Conservation (phyloP, 768 basidiomycete species). For the Lactarius pseudohatsudake region DNA sequence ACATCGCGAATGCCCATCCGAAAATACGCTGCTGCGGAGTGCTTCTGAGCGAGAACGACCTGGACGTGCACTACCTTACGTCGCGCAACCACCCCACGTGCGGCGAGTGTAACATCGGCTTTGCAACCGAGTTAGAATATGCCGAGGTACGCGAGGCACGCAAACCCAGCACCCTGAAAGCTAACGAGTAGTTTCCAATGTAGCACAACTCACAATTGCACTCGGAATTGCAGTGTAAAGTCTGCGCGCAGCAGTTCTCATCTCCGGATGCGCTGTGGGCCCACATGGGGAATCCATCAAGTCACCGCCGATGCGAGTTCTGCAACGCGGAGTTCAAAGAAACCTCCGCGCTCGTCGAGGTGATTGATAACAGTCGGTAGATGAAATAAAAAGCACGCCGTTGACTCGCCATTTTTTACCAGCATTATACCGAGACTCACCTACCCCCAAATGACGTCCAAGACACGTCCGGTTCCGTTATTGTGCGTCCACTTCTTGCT, state of each 20-base stretch:
- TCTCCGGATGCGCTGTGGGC: conserved; percentile 18
- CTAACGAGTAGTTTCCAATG: neutral
- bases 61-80: conserved; percentile 25
- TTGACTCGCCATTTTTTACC: neutral
- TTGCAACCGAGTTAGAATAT: conserved; percentile 15
- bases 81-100: conserved; percentile 26
- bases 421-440: conserved; percentile 25
- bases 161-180: neutral
- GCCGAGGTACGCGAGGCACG: conserved; percentile 16
- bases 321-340: conserved; percentile 26
- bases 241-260: conserved; percentile 20
- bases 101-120: conserved; percentile 19
- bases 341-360: conserved; percentile 27
- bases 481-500: conserved; percentile 5
- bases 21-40: conserved; percentile 26
- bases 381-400: neutral
- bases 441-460: conserved; percentile 13
- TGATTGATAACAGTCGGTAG: neutral
- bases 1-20: conserved; percentile 22
- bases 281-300: conserved; percentile 11
- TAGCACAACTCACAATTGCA: conserved; percentile 25
- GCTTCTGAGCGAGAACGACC: conserved; percentile 21
- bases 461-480: neutral
- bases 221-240: conserved; percentile 15
- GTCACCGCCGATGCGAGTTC: conserved; percentile 27